These are phyloP conservation scores for Stentor coeruleus DNA, from an alignment of 73 alveolate genomes.

Conservation along the genomic window DNA sequence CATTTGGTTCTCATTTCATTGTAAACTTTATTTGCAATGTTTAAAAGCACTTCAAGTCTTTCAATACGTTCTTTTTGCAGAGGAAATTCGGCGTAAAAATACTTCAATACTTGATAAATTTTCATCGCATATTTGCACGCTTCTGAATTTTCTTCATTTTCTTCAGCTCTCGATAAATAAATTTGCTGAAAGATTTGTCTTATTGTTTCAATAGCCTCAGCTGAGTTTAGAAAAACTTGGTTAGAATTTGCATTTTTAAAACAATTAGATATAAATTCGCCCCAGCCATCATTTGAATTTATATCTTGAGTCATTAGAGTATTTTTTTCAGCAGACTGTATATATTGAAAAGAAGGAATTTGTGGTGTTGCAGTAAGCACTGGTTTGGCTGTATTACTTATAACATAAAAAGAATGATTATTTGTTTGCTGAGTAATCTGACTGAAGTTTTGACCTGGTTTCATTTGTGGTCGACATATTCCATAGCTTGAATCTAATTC, in stretches of 20 bases:
- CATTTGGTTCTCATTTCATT: neutral
- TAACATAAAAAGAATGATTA: neutral
- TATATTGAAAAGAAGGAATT: neutral
- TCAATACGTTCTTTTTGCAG: neutral
- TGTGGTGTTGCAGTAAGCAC: neutral
- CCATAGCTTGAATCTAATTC: neutral
- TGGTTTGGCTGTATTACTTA: neutral
- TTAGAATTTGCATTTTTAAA: neutral
- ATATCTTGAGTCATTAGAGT: neutral
- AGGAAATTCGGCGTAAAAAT: neutral
- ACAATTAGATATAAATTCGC: neutral
- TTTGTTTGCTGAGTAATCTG: constrained; percentile 1
- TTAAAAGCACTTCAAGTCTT: neutral
- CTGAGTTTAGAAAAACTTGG: neutral
- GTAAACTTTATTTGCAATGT: no score
- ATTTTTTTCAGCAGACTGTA: neutral
- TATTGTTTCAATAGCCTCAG: neutral
- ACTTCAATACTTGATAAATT: neutral
- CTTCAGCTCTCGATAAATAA: neutral
- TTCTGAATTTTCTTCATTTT: neutral
- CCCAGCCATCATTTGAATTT: neutral
- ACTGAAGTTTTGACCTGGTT: neutral
- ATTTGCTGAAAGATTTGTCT: neutral
- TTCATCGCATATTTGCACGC: neutral
- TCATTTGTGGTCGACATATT: neutral